Conservation (phyloP, 2,329 filamentous ascomycete genomes). For the Sarocladium kiliense region DNA sequence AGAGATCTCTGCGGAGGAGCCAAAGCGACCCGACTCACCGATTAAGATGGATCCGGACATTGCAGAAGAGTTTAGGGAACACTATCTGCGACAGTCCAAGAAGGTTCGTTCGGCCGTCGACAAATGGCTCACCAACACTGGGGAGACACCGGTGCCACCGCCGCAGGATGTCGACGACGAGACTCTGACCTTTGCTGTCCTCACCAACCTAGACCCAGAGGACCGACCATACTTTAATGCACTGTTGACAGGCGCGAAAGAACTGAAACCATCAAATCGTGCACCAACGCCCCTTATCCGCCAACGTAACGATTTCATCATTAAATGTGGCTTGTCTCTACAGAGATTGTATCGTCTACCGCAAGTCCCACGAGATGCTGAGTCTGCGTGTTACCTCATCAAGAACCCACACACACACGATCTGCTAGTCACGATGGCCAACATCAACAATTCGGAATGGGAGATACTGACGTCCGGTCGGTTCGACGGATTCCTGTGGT, state of each 20-base stretch:
- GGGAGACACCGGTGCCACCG: constrained; percentile 65
- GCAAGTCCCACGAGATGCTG: constrained; percentile 72
- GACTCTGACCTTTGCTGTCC: constrained; percentile 86
- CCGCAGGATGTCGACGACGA: constrained; percentile 92
- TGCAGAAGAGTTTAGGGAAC: constrained; percentile 85
- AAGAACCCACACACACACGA: constrained; percentile 79
- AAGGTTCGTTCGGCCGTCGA: constrained; percentile 91
- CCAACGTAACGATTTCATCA: constrained; percentile 65
- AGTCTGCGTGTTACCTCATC: constrained; percentile 79
- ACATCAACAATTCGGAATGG: constrained; percentile 91
- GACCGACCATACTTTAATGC: constrained; percentile 80
- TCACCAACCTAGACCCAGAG: constrained; percentile 75
- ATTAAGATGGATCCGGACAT: constrained; percentile 87
- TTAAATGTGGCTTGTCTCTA: constrained; percentile 71
- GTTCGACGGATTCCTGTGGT: constrained; percentile 94
- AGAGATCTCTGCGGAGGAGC: constrained; percentile 55
- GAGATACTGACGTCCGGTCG: constrained; percentile 90
- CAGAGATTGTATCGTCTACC: constrained; percentile 79
- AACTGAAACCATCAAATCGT: constrained; percentile 50
- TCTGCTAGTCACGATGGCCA: constrained; percentile 78
- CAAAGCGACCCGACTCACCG: constrained; percentile 53
- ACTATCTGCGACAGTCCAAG: constrained; percentile 86
- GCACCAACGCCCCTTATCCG: constrained; percentile 65
- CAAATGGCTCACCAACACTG: constrained; percentile 79
- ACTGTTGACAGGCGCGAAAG: constrained; percentile 58